These are phyloP conservation scores for Gastrodia elata DNA, from an alignment of 106 monocot species.

Conservation along the genomic window DNA sequence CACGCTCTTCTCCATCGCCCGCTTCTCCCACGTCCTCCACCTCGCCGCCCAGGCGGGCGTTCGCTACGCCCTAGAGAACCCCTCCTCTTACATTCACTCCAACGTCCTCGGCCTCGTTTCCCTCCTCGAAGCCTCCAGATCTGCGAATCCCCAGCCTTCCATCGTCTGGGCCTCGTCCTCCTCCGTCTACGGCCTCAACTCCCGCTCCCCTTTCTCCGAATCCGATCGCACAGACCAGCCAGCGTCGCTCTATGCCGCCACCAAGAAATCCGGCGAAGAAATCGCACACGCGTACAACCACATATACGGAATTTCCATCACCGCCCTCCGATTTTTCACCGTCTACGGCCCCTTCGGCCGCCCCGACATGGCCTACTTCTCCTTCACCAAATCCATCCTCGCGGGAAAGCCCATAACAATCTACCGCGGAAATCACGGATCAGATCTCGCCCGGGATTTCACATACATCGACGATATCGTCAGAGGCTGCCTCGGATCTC, in stretches of 20 bases:
- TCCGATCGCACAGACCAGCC: conserved; percentile 47
- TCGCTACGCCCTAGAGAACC: conserved; percentile 35
- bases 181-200: conserved; percentile 34
- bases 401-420: conserved; percentile 45
- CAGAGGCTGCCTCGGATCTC: conserved; percentile 33
- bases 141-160: conserved; percentile 29
- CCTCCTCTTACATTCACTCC: conserved; percentile 30
- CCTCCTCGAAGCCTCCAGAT: conserved; percentile 22
- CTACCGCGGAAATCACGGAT: conserved; percentile 26
- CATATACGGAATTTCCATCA: conserved; percentile 58
- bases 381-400: conserved; percentile 46
- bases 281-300: conserved; percentile 64
- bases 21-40: conserved; percentile 41
- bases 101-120: conserved; percentile 37
- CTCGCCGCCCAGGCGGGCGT: conserved; percentile 43
- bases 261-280: conserved; percentile 58
- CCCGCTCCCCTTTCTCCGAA: conserved; percentile 37
- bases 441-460: conserved; percentile 43
- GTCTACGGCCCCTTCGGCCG: conserved; percentile 63
- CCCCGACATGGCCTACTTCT: conserved; percentile 69
- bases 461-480: conserved; percentile 60
- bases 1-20: conserved; percentile 36
- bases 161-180: conserved; percentile 25
- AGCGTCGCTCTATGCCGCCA: conserved; percentile 55
- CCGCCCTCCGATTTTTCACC: conserved; percentile 60